These are phyloP conservation scores for Cercospora zeae-maydis DNA, from an alignment of 2,329 filamentous ascomycete genomes.

Conservation along the genomic window DNA sequence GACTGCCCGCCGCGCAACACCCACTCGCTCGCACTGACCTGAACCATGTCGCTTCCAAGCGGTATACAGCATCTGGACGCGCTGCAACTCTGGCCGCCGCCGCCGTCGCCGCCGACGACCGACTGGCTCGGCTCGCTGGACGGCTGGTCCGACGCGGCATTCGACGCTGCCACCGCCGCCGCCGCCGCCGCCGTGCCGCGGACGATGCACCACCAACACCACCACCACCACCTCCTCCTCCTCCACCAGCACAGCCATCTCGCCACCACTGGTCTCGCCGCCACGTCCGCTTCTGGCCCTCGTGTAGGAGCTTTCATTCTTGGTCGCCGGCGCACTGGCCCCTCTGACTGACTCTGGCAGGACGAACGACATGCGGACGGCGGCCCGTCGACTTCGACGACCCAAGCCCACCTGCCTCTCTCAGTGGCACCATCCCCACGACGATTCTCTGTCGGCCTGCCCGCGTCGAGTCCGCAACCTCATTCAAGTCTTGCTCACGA, in stretches of 20 bases:
- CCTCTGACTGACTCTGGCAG: constrained; percentile 24
- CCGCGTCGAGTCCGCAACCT: constrained; percentile 2
- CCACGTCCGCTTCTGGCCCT: constrained; percentile 12
- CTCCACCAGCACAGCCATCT: no score
- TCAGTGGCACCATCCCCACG: constrained; percentile 7
- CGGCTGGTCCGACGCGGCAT: background rate
- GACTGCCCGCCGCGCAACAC: no score
- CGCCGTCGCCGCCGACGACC: background rate
- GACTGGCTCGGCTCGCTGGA: constrained; percentile 7
- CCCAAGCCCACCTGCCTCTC: background rate
- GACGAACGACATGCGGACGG: constrained; percentile 17
- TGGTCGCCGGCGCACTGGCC: constrained; percentile 15
- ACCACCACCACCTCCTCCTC: no score
- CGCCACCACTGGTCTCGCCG: constrained; percentile 6
- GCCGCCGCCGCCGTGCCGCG: constrained; percentile 13
- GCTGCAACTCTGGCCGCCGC: constrained; percentile 3
- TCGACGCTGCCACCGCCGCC: background rate
- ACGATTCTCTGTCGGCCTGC: constrained; percentile 10
- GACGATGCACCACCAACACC: constrained; percentile 12
- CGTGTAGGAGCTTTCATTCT: constrained; percentile 23
- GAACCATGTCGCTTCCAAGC: constrained; percentile 10
- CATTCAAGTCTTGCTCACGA: background rate
- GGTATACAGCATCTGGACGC: constrained; percentile 12
- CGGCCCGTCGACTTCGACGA: background rate
- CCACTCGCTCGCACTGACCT: background rate